Evolutionary conservation across 345 rosid genomes (phyloP).

Genomic region (Gossypium turneri): DNA sequence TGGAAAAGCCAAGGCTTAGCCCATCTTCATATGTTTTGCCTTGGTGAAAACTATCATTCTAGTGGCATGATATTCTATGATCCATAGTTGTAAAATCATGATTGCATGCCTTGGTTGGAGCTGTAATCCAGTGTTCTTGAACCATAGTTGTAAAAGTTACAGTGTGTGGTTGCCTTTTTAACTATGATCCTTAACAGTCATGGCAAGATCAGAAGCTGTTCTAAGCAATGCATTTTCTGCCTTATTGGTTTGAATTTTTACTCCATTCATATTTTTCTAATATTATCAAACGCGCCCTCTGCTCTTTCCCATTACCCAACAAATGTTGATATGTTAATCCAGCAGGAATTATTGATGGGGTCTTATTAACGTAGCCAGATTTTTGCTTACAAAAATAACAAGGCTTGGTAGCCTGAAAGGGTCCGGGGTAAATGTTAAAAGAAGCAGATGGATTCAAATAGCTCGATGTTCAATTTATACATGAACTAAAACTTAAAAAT

Average conservation of each 20-base stretch:
- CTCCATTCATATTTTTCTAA: too few species aligned
- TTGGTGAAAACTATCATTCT: background rate
- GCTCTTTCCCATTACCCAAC: background rate
- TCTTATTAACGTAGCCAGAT: background rate
- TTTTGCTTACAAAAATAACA: background rate
- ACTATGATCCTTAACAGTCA: background rate
- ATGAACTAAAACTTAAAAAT: too few species aligned
- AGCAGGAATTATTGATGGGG: background rate
- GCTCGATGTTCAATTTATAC: too few species aligned
- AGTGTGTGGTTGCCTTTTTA: background rate
- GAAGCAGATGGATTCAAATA: too few species aligned
- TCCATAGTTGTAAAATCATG: background rate
- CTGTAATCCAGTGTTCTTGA: background rate
- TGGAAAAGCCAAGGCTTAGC: slow-evolving; percentile 78
- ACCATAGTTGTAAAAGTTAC: background rate
- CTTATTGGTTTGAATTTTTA: background rate
- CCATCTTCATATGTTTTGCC: background rate
- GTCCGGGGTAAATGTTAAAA: background rate
- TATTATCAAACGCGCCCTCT: too few species aligned
- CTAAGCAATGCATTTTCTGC: background rate
- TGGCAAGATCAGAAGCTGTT: background rate
- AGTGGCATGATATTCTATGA: background rate
- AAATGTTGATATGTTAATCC: background rate
- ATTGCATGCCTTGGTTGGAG: background rate
- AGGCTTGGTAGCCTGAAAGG: too few species aligned